phyloP scores from a whole-genome alignment of 106 monocot species.

The Acorus gramineus region DNA sequence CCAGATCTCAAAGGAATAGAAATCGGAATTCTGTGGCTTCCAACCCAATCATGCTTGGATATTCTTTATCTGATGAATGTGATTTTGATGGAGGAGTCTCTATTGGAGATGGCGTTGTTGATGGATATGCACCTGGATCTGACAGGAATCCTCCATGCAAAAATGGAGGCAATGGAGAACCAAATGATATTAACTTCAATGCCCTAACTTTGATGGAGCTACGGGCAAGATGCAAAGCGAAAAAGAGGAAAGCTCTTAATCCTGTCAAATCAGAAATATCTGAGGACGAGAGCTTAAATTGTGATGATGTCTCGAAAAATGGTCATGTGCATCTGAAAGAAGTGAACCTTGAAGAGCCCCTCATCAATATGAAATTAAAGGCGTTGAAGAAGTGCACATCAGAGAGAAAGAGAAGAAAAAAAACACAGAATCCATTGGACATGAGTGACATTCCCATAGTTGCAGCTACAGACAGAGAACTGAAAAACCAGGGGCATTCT shows the following conservation, averaged over 20 bases:
- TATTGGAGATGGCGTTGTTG: not conserved
- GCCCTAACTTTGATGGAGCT: constrained; percentile 37
- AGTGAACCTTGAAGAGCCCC: constrained; percentile 50
- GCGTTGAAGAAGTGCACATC: constrained; percentile 1
- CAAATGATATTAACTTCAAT: constrained; percentile 7
- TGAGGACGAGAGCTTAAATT: not conserved
- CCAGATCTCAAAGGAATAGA: not conserved
- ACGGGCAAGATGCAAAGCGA: constrained; percentile 32
- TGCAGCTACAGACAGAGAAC: constrained; percentile 2
- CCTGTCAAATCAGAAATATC: not conserved
- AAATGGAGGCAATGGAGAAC: not conserved
- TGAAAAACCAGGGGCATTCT: not conserved
- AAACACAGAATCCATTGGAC: not conserved
- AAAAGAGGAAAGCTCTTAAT: constrained; percentile 20
- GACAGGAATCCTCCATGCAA: not conserved
- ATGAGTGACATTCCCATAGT: too few species aligned
- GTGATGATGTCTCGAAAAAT: not conserved
- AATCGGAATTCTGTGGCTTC: not conserved
- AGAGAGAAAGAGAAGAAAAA: constrained; percentile 15
- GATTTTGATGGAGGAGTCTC: not conserved
- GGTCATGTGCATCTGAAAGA: constrained; percentile 10
- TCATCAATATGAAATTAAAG: constrained; percentile 34
- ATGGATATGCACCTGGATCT: not conserved
- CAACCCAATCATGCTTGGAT: not conserved
- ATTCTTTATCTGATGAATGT: not conserved